A percentile compares a stretch with the other conserved stretches of the same genome.
These are phyloP conservation scores for Cladosporium sp. DNA, from an alignment of 2,329 filamentous ascomycete species.

Conservation along the genomic window DNA sequence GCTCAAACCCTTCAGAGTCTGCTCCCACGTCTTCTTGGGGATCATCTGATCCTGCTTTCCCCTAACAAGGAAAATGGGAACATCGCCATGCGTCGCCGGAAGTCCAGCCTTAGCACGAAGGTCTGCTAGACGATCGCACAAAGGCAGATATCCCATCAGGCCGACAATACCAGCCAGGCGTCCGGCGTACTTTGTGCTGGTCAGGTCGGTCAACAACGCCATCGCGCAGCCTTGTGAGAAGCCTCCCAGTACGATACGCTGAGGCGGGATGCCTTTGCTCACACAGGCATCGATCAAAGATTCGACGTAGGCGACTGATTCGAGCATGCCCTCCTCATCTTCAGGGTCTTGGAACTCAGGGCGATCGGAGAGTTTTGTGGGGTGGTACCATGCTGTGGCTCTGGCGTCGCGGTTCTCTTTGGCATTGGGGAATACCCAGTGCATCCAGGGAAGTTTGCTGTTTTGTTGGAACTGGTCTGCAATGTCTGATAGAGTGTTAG, in stretches of 20 bases:
- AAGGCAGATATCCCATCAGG: conserved; percentile 46
- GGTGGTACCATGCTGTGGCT: conserved; percentile 46
- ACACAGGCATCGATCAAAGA: conserved; percentile 41
- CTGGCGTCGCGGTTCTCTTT: conserved; percentile 43
- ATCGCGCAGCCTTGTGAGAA: conserved; percentile 49
- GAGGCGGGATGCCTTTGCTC: conserved; percentile 36
- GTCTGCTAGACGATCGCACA: conserved; percentile 36
- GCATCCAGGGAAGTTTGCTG: conserved; percentile 45
- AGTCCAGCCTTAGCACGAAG: conserved; percentile 37
- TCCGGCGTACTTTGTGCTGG: conserved; percentile 36
- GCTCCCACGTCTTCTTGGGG: conserved; percentile 39
- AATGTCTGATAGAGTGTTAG: conserved; percentile 18
- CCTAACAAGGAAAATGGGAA: conserved; percentile 45
- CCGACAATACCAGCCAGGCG: conserved; percentile 40
- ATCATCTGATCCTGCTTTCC: conserved; percentile 47
- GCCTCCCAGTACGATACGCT: conserved; percentile 44
- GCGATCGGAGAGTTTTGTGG: conserved; percentile 35
- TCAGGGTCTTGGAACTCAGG: conserved; percentile 44
- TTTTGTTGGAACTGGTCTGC: conserved; percentile 42
- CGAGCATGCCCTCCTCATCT: conserved; percentile 42
- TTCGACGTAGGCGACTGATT: conserved; percentile 39
- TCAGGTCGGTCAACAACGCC: conserved; percentile 40
- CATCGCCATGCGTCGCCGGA: conserved; percentile 31
- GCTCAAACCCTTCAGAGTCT: conserved; percentile 39
- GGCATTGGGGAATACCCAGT: conserved; percentile 50